A percentile compares a stretch with the other conserved stretches of the same genome.
These are phyloP conservation scores for Gautieria morchelliformis DNA, from an alignment of 768 basidiomycete genomes.

Conservation along the genomic window DNA sequence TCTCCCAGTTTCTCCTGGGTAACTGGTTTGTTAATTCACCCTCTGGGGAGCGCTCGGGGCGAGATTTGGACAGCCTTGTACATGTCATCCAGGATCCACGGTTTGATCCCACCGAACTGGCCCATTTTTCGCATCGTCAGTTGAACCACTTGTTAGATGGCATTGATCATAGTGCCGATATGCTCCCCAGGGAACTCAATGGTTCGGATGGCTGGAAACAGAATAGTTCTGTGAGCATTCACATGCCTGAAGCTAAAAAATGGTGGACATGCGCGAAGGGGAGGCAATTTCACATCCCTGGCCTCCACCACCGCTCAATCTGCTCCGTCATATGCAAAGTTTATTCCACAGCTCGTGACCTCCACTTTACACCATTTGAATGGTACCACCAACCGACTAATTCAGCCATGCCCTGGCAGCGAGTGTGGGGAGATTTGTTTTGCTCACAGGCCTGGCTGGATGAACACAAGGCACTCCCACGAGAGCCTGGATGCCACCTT, in stretches of 20 bases:
- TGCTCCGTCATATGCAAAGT: slow-evolving; percentile 17
- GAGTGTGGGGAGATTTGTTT: slow-evolving; percentile 17
- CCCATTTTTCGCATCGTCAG: background rate
- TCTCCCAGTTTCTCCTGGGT: background rate
- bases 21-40: background rate
- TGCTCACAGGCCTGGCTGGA: slow-evolving; percentile 14
- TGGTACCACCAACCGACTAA: slow-evolving; percentile 10
- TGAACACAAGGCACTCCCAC: slow-evolving; percentile 17
- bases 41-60: background rate
- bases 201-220: background rate
- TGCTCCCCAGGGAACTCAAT: no score
- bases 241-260: slow-evolving; percentile 18
- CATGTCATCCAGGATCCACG: background rate
- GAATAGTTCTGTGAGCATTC: slow-evolving; percentile 14
- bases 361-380: slow-evolving; percentile 24
- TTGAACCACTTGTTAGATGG: background rate
- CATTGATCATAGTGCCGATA: background rate
- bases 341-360: slow-evolving; percentile 14
- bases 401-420: slow-evolving; percentile 8
- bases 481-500: slow-evolving; percentile 16
- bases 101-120: background rate
- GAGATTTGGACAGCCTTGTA: background rate
- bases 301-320: slow-evolving; percentile 19
- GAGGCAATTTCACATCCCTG: slow-evolving; percentile 17
- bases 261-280: background rate